These are phyloP conservation scores for Pseudogymnoascus verrucosus DNA, from an alignment of 2,329 filamentous ascomycete genomes.

Conservation along the genomic window DNA sequence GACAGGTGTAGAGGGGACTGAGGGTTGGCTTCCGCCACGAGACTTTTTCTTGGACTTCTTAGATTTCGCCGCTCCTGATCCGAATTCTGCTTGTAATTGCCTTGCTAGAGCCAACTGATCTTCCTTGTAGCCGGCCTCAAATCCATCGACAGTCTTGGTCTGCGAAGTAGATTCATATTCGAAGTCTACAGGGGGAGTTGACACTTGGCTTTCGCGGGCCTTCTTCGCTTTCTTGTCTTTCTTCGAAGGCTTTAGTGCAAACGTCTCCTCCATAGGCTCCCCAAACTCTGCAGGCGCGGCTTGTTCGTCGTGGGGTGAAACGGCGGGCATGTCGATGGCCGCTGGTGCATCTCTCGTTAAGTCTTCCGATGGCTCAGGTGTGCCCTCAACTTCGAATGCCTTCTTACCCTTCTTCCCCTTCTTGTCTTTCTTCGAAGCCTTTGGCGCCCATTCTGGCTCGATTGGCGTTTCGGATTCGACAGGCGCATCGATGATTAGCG, in stretches of 20 bases:
- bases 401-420: conserved; percentile 27
- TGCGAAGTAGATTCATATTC: background rate
- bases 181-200: conserved; percentile 1
- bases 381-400: background rate
- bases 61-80: conserved; percentile 13
- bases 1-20: background rate
- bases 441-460: background rate
- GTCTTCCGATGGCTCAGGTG: background rate
- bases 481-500: conserved; percentile 7
- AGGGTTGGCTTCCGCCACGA: background rate
- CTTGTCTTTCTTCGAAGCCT: conserved; percentile 14
- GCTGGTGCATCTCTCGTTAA: background rate
- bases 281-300: background rate
- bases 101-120: background rate
- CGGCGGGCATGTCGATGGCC: background rate
- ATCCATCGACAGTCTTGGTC: background rate
- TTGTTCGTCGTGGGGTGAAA: background rate
- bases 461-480: background rate
- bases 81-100: background rate
- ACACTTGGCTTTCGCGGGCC: background rate
- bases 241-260: conserved; percentile 20
- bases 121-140: background rate
- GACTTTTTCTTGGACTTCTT: conserved; percentile 35
- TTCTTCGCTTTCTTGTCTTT: conserved; percentile 35
- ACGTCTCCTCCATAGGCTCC: background rate